Evolutionary conservation across 2,329 filamentous ascomycete species (phyloP).

Genomic region (Basipetospora chlamydospora): DNA sequence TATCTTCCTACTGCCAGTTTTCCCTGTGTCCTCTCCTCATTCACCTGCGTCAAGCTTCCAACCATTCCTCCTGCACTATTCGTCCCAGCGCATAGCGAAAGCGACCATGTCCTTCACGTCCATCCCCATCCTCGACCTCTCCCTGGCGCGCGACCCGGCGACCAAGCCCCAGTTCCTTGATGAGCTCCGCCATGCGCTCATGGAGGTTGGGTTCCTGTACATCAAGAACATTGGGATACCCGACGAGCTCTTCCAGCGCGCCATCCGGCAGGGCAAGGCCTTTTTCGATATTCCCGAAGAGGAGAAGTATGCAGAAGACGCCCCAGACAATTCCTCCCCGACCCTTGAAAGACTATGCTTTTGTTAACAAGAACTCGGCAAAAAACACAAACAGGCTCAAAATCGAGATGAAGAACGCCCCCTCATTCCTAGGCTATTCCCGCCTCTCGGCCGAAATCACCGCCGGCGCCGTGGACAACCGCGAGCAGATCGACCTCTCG

Average conservation of each 20-base stretch:
- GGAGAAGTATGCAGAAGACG: slow-evolving; percentile 47
- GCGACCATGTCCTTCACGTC: slow-evolving; percentile 53
- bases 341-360: no score
- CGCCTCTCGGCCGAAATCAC: slow-evolving; percentile 55
- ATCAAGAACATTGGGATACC: slow-evolving; percentile 66
- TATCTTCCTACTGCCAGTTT: no score
- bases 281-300: slow-evolving; percentile 67
- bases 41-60: no score
- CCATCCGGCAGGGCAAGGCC: slow-evolving; percentile 50
- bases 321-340: background rate
- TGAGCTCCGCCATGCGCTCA: slow-evolving; percentile 57
- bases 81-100: no score
- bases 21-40: no score
- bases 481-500: slow-evolving; percentile 77
- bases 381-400: slow-evolving; percentile 41
- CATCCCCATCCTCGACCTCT: slow-evolving; percentile 66
- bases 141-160: slow-evolving; percentile 43
- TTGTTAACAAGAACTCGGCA: no score
- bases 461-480: slow-evolving; percentile 59
- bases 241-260: slow-evolving; percentile 46
- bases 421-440: slow-evolving; percentile 58
- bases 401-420: slow-evolving; percentile 60
- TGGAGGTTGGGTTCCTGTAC: slow-evolving; percentile 83
- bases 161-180: slow-evolving; percentile 60
- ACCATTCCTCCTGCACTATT: no score